Conservation (phyloP, 768 basidiomycete genomes). For the Candolleomyces eurysporus region DNA sequence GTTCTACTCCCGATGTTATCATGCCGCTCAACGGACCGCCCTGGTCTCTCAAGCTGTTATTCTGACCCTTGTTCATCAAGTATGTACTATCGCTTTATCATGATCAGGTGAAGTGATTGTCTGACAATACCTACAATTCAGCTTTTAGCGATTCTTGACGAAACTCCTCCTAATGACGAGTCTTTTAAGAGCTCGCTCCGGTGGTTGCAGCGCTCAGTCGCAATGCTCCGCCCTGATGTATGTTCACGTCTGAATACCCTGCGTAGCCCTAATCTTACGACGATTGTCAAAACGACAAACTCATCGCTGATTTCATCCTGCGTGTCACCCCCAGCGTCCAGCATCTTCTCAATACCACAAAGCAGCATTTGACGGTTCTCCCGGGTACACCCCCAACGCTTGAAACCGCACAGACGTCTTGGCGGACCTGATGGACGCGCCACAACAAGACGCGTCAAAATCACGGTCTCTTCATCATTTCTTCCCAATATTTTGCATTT, state of each 20-base stretch:
- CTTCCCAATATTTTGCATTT: too few species aligned
- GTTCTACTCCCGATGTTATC: constrained; percentile 75
- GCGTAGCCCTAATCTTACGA: background rate
- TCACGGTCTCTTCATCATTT: too few species aligned
- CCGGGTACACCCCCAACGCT: constrained; percentile 64
- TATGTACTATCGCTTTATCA: constrained; percentile 36
- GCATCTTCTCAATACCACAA: constrained; percentile 71
- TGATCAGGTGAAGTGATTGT: background rate
- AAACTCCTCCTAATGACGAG: constrained; percentile 76
- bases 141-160: constrained; percentile 73
- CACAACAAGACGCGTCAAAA: too few species aligned
- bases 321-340: constrained; percentile 81
- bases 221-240: constrained; percentile 71
- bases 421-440: too few species aligned
- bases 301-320: constrained; percentile 79
- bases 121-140: constrained; percentile 22
- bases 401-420: constrained; percentile 68
- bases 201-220: constrained; percentile 81
- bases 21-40: constrained; percentile 71
- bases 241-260: constrained; percentile 14
- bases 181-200: constrained; percentile 78
- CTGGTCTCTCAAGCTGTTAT: constrained; percentile 84
- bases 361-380: constrained; percentile 75
- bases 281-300: constrained; percentile 54
- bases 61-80: constrained; percentile 78